phyloP scores from a whole-genome alignment of 2,329 filamentous ascomycete species.

The Pseudogymnoascus sp. region DNA sequence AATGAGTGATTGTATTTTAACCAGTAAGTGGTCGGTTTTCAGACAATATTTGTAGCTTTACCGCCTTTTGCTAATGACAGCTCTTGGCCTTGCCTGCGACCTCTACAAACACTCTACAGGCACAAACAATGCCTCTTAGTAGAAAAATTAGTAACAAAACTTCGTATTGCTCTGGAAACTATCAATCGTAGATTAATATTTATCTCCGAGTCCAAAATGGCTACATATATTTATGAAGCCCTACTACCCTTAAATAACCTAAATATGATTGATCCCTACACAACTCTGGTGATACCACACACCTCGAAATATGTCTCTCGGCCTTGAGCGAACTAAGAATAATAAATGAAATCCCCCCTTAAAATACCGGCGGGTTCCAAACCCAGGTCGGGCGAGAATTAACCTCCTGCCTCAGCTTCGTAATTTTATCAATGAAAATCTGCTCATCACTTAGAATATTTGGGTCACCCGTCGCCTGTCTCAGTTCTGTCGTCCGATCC shows the following conservation, averaged over 20 bases:
- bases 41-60: neutral
- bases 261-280: neutral
- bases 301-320: neutral
- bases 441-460: neutral
- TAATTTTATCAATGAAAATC: neutral
- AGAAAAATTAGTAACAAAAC: too few relatives aligned
- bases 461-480: neutral
- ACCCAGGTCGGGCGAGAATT: neutral
- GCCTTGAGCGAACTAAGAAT: neutral
- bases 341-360: neutral
- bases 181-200: neutral
- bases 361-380: neutral
- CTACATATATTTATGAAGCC: neutral
- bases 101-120: neutral
- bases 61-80: neutral
- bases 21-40: neutral
- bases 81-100: neutral
- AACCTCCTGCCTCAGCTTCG: neutral
- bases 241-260: neutral
- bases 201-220: neutral
- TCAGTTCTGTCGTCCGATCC: neutral
- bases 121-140: neutral
- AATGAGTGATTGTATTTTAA: neutral
- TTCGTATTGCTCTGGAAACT: neutral
- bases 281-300: neutral